A percentile compares a stretch with the other conserved stretches of the same genome.
These are phyloP conservation scores for Starmera amethionina DNA, from an alignment of 805 yeast species.

Conservation along the genomic window DNA sequence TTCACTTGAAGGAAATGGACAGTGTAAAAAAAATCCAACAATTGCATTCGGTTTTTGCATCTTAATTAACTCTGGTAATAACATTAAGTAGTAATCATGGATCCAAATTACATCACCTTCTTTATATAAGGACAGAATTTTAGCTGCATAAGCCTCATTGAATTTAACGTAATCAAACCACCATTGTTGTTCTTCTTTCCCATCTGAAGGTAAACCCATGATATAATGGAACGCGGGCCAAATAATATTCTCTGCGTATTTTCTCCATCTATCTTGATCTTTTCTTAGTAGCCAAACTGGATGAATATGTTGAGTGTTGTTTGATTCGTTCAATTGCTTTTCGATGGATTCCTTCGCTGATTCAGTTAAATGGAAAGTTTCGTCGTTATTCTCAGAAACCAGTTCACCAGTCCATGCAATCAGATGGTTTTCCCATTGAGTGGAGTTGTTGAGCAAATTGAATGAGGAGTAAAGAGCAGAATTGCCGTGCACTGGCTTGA, in stretches of 20 bases:
- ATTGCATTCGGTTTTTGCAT: constrained; percentile 64
- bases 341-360: constrained; percentile 46
- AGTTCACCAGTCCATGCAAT: constrained; percentile 97
- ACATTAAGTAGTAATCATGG: constrained; percentile 78
- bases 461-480: constrained; percentile 77
- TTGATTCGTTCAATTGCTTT: constrained; percentile 32
- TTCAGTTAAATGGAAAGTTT: constrained; percentile 50
- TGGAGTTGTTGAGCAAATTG: constrained; percentile 47
- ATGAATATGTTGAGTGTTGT: constrained; percentile 46
- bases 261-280: constrained; percentile 78
- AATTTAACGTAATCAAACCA: constrained; percentile 81
- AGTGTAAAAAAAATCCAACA: constrained; percentile 74
- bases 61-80: constrained; percentile 76
- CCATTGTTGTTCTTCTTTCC: constrained; percentile 66
- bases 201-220: constrained; percentile 64
- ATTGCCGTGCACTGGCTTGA: constrained; percentile 65
- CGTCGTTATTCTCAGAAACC: constrained; percentile 26
- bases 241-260: constrained; percentile 77
- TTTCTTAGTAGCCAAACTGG: constrained; percentile 85
- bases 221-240: constrained; percentile 97
- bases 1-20: constrained; percentile 94
- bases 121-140: constrained; percentile 58
- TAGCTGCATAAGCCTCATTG: constrained; percentile 84
- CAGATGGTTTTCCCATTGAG: constrained; percentile 80
- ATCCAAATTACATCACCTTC: constrained; percentile 92